Conservation (phyloP, 495 filamentous ascomycete genomes). For the Talaromyces trachyspermus region DNA sequence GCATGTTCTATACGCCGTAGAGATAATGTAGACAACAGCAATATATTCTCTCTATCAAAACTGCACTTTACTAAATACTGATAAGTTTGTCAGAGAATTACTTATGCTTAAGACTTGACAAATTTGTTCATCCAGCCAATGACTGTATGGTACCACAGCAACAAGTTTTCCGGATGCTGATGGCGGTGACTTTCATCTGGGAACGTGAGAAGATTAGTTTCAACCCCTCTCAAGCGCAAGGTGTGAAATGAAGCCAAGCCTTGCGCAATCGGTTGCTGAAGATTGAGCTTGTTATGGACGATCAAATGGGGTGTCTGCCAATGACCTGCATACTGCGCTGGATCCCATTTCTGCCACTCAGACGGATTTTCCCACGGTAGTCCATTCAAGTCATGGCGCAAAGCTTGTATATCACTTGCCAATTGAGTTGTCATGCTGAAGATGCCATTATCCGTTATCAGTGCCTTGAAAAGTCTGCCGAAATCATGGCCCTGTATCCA, state of each 20-base stretch:
- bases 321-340: slow-evolving; percentile 25
- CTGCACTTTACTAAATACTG: too few relatives aligned
- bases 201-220: slow-evolving; percentile 53
- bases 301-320: slow-evolving; percentile 39
- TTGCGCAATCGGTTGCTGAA: slow-evolving; percentile 34
- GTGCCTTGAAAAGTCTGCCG: slow-evolving; percentile 45
- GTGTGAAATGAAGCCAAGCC: slow-evolving; percentile 42
- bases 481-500: slow-evolving; percentile 50
- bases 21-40: too few relatives aligned
- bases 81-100: too few relatives aligned
- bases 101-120: background rate
- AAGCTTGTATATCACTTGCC: background rate
- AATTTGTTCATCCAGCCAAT: slow-evolving; percentile 2
- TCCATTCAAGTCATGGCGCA: slow-evolving; percentile 29
- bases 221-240: slow-evolving; percentile 40
- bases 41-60: too few relatives aligned
- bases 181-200: slow-evolving; percentile 40
- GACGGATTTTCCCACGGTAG: slow-evolving; percentile 35
- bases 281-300: slow-evolving; percentile 39
- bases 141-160: slow-evolving; percentile 2
- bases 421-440: slow-evolving; percentile 17
- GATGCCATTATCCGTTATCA: slow-evolving; percentile 43
- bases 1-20: too few relatives aligned
- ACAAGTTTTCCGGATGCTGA: slow-evolving; percentile 4
- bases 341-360: slow-evolving; percentile 39